These are phyloP conservation scores for Xylariaceae sp. DNA, from an alignment of 2,329 filamentous ascomycete genomes.

Conservation along the genomic window DNA sequence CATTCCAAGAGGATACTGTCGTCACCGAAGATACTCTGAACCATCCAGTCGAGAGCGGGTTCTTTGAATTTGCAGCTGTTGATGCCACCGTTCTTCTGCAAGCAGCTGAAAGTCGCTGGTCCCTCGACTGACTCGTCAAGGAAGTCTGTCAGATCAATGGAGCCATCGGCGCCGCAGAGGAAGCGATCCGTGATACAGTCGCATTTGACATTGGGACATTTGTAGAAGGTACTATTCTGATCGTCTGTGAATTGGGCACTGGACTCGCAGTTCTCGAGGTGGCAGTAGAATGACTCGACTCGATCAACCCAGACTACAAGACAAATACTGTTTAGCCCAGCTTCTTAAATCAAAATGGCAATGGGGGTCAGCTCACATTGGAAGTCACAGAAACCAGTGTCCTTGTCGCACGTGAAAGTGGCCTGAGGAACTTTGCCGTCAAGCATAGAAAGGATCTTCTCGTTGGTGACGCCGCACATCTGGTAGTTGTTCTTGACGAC, in stretches of 20 bases:
- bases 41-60: constrained; percentile 87
- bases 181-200: constrained; percentile 87
- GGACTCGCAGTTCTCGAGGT: constrained; percentile 76
- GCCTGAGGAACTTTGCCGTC: constrained; percentile 85
- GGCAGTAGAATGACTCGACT: constrained; percentile 93
- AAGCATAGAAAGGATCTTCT: constrained; percentile 84
- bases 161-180: constrained; percentile 88
- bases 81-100: constrained; percentile 59
- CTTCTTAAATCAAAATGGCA: neutral
- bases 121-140: constrained; percentile 79
- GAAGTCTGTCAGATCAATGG: constrained; percentile 90
- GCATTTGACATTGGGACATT: constrained; percentile 81
- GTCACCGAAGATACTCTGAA: constrained; percentile 86
- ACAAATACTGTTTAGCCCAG: constrained; percentile 6
- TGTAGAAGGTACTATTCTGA: constrained; percentile 80
- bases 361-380: constrained; percentile 63
- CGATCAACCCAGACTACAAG: constrained; percentile 88
- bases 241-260: constrained; percentile 64
- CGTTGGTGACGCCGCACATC: constrained; percentile 96
- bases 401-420: constrained; percentile 84
- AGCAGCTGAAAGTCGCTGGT: constrained; percentile 79
- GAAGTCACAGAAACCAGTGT: constrained; percentile 80
- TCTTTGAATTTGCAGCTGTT: constrained; percentile 82
- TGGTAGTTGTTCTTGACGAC: constrained; percentile 95
- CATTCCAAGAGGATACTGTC: constrained; percentile 82